Evolutionary conservation across 2,329 filamentous ascomycete genomes (phyloP).

Genomic region (Canariomyces notabilis): DNA sequence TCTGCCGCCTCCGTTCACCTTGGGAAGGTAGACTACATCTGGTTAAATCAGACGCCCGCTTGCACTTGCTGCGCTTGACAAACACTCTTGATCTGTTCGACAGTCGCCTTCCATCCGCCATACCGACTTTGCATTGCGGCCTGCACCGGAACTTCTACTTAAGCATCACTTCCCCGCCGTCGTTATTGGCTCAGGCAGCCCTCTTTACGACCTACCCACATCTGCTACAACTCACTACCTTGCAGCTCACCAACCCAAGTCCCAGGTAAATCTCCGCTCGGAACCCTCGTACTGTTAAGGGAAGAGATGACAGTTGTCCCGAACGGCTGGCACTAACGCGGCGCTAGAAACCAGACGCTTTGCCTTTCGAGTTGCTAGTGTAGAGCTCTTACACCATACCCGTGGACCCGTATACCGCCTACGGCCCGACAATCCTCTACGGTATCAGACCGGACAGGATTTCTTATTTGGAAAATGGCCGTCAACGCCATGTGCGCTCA

Average conservation of each 20-base stretch:
- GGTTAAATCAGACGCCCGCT: conserved; percentile 24
- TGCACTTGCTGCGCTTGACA: conserved; percentile 23
- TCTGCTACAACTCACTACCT: not conserved
- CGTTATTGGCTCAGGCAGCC: conserved; percentile 12
- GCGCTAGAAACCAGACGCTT: conserved; percentile 13
- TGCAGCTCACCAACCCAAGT: not conserved
- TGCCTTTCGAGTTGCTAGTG: conserved; percentile 13
- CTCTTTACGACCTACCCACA: not conserved
- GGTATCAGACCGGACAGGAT: conserved; percentile 3
- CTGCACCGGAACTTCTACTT: conserved; percentile 7
- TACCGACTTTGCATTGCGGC: conserved; percentile 3
- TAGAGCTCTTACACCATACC: conserved; percentile 8
- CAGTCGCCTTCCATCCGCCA: conserved; percentile 1
- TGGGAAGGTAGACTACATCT: conserved; percentile 20
- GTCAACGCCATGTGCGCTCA: conserved; percentile 55
- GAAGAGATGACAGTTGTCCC: not conserved
- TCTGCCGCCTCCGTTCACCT: conserved; percentile 21
- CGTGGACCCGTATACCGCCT: conserved; percentile 1
- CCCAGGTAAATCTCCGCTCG: not conserved
- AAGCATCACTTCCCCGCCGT: conserved; percentile 11
- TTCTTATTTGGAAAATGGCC: conserved; percentile 38
- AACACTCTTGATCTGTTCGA: conserved; percentile 20
- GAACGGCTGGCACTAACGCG: conserved; percentile 17
- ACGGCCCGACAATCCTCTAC: not conserved
- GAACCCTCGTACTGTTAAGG: conserved; percentile 7